Base-by-base conservation (phyloP, 2,329 filamentous ascomycete genomes). In the Plenodomus biglobosus region DNA sequence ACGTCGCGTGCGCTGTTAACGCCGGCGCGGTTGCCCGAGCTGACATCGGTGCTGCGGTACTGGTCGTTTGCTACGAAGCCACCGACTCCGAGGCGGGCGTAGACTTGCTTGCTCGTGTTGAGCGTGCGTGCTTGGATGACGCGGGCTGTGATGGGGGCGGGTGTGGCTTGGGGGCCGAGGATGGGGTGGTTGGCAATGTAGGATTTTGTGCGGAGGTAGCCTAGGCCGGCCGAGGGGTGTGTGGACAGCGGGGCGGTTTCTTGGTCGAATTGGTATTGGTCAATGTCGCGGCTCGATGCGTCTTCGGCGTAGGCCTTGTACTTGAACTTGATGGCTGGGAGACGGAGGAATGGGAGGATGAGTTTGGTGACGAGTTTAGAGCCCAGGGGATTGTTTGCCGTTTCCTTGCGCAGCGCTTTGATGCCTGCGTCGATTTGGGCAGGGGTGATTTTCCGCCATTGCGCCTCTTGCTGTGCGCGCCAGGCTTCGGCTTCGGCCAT, bases 221-320 rank as follows among this genome's bases (percentile, higher is more conserved):
- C 80, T 4, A 87, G 73, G 53, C 85, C 85, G 3, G 81, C 84
- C 3, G 81, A 84, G 2, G 85, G 84, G 67, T 87, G 85, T 7
- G 85, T 86, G 48, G 78, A 79, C 1, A 82, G 81, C 52, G 74
- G 52, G 55, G 68, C 53, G 58, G 63, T 65, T 62, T 78, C 59
- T 36, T 62, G 56, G 50, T 64, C 58, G 49, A 70, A 68, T n/a
- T 48, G 48, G 46, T 58, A 61, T 18, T 58, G 42, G 7, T 61
- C 49, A 18, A 52, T 35, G 20, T 73, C 66, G 45, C 69, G 58
- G 53, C 53, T 66, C 8, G 72, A 69, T 11, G 48, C 50, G 39
- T 60, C 48, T 10, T 44, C 11, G 7, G 44, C 16, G 42, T 54
- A 69, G 1, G 40, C 22, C 0, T 39, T 56, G 53, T 55, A 36